Evolutionary conservation across 176 grass and related monocot genomes (phyloP).

Genomic region (Oryza glaberrima): DNA sequence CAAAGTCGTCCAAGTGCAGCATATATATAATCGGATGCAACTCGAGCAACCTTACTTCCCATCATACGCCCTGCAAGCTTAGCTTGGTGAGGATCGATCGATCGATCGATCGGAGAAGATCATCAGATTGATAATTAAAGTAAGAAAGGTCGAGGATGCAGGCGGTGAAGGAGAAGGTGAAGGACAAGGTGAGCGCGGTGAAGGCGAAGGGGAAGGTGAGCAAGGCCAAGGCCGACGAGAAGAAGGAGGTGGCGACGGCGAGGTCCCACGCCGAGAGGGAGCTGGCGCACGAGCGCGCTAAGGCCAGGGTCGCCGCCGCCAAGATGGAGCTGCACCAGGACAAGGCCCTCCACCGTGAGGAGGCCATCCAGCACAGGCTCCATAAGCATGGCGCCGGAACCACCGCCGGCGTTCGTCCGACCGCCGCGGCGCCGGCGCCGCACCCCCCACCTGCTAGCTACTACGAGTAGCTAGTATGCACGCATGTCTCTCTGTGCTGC

Average conservation of each 20-base stretch:
- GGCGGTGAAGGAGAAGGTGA: slow-evolving; percentile 48
- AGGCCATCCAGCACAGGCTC: slow-evolving; percentile 27
- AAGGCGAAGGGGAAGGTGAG: slow-evolving; percentile 58
- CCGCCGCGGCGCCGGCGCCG: too few relatives aligned
- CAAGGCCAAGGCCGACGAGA: slow-evolving; percentile 54
- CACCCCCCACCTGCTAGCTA: too few relatives aligned
- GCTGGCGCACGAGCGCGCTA: slow-evolving; percentile 58
- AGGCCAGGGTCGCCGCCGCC: slow-evolving; percentile 60
- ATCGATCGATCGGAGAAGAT: too few relatives aligned
- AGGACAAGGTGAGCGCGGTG: slow-evolving; percentile 52
- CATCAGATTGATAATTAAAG: too few relatives aligned
- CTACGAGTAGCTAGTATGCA: too few relatives aligned
- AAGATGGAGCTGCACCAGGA: slow-evolving; percentile 68
- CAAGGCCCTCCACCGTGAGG: slow-evolving; percentile 49
- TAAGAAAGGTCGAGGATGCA: slow-evolving; percentile 30
- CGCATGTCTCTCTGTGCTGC: too few relatives aligned
- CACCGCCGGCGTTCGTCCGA: too few relatives aligned
- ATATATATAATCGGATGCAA: too few relatives aligned
- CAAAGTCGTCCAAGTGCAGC: too few relatives aligned
- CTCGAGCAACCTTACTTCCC: too few relatives aligned
- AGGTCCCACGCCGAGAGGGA: slow-evolving; percentile 41
- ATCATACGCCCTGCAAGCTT: too few relatives aligned
- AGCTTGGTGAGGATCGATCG: too few relatives aligned
- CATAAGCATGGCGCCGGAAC: background rate
- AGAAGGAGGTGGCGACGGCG: slow-evolving; percentile 50